A percentile compares a stretch with the other conserved stretches of the same genome.
Conservation (phyloP, 2,329 filamentous ascomycete genomes). For the Trichoderma endophyticum region DNA sequence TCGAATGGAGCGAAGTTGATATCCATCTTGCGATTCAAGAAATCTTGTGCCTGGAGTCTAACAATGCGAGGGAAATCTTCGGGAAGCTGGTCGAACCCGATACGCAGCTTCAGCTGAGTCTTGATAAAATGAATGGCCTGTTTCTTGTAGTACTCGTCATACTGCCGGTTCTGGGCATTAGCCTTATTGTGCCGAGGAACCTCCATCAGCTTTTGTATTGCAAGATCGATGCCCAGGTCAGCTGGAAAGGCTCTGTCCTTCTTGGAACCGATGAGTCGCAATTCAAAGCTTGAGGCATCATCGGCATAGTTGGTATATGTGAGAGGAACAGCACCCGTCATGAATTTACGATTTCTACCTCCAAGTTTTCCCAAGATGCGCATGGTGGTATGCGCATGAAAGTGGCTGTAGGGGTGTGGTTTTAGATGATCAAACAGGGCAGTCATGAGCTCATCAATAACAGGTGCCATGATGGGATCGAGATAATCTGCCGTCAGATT, state of each 20-base stretch:
- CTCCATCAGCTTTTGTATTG: conserved; percentile 85
- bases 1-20: conserved; percentile 69
- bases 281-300: conserved; percentile 80
- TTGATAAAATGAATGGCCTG: conserved; percentile 87
- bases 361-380: conserved; percentile 94
- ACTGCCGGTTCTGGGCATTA: conserved; percentile 52
- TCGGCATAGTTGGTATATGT: conserved; percentile 82
- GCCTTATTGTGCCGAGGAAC: conserved; percentile 60
- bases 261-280: conserved; percentile 85
- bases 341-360: conserved; percentile 90
- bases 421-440: conserved; percentile 93
- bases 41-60: conserved; percentile 83
- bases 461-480: conserved; percentile 97
- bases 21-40: conserved; percentile 69
- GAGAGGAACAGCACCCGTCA: conserved; percentile 83
- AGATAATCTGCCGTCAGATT: conserved; percentile 97
- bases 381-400: conserved; percentile 97
- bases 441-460: conserved; percentile 98
- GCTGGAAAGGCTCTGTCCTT: conserved; percentile 85
- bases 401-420: conserved; percentile 92
- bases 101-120: conserved; percentile 83
- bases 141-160: conserved; percentile 84
- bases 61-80: conserved; percentile 85
- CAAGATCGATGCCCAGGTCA: conserved; percentile 81
- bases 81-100: conserved; percentile 82